Evolutionary conservation across 2,329 filamentous ascomycete species (phyloP).

Genomic region (Epichloe amarillans): DNA sequence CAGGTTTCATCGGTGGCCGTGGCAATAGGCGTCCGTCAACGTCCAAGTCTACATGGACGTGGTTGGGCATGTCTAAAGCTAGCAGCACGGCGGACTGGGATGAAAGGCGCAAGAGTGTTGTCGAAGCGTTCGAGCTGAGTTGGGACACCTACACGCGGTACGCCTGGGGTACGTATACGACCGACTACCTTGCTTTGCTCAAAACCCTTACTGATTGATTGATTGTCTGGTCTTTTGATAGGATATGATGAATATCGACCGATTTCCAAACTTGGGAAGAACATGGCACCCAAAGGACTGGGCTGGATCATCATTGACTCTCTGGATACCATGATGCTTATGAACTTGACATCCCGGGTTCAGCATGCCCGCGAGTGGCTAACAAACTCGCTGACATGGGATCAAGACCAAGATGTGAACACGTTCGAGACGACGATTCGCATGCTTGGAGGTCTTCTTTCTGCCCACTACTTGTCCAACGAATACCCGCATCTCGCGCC

Average conservation of each 20-base stretch:
- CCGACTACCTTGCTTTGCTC: background rate
- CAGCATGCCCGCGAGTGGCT: slow-evolving; percentile 84
- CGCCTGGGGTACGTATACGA: slow-evolving; percentile 68
- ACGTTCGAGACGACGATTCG: slow-evolving; percentile 97
- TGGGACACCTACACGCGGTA: slow-evolving; percentile 89
- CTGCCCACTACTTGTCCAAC: slow-evolving; percentile 88
- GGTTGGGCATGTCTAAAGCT: slow-evolving; percentile 39
- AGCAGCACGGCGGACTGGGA: slow-evolving; percentile 54
- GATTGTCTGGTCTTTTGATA: slow-evolving; percentile 16
- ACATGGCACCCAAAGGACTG: slow-evolving; percentile 81
- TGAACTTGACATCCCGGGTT: slow-evolving; percentile 85
- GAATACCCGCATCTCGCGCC: slow-evolving; percentile 69
- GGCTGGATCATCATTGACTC: slow-evolving; percentile 98
- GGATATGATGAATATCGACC: slow-evolving; percentile 82
- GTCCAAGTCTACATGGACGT: slow-evolving; percentile 34
- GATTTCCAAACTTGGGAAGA: slow-evolving; percentile 59
- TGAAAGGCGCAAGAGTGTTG: slow-evolving; percentile 64
- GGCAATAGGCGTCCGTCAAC: slow-evolving; percentile 21
- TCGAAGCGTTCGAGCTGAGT: slow-evolving; percentile 79
- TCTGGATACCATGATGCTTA: slow-evolving; percentile 91
- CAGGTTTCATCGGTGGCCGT: slow-evolving; percentile 41
- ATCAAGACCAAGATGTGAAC: slow-evolving; percentile 90
- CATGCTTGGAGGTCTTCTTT: slow-evolving; percentile 86
- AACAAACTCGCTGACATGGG: slow-evolving; percentile 63
- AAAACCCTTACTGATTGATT: slow-evolving; percentile 14